Base-by-base conservation (phyloP, 805 yeast species). In the Candida loeiensis region DNA sequence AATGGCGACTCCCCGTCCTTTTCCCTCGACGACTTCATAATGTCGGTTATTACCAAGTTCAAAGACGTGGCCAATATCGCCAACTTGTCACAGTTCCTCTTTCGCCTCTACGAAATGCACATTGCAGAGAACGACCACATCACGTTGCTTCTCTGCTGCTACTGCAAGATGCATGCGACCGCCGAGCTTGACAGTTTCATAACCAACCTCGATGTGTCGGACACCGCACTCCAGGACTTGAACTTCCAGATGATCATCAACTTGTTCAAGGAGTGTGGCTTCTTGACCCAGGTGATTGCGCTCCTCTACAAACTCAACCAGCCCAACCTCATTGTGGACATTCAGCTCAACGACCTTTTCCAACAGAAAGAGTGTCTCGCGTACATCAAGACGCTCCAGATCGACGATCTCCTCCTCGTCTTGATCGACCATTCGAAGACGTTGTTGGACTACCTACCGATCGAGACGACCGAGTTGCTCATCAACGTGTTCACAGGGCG, bases 401-500 rank as follows among this genome's bases (percentile, higher is more conserved):
- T 86, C 16, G 89, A 85, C 50, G 96, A 90, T 37, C 76, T 88
- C 3, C 62, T 90, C 20, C 65, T 91, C 29, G 80, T 86, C 6
- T 63, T 90, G 36, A 74, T 80, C 6, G 80, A 80, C 20, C 79
- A 76, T 51, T 81, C 91, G 3, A 79, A 85, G 44, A 53, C 63
- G 1, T 62, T 91, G 20, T 66, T 91, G 35, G 85, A 84, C 26
- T 56, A 69, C 34, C 63, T 78, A 27, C 97, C 98, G 0, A 75
- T 84, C 42, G 88, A 83, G 41, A 84, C 95, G 0, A 89, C 96
- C 1, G 82, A 82, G 21, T 61, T 93, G 26, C 66, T 91, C 42
- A 89, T 93, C 37, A 83, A 85, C 20, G 84, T 91, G 0, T 93
- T 91, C 56, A 91, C 98, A 0, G 97, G 97, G 0, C 79, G 77